Percentiles rank a stretch among this genome's conserved stretches.
Evolutionary conservation across 257 asterid genomes (phyloP).

Genomic region (Galeopsis tetrahit): DNA sequence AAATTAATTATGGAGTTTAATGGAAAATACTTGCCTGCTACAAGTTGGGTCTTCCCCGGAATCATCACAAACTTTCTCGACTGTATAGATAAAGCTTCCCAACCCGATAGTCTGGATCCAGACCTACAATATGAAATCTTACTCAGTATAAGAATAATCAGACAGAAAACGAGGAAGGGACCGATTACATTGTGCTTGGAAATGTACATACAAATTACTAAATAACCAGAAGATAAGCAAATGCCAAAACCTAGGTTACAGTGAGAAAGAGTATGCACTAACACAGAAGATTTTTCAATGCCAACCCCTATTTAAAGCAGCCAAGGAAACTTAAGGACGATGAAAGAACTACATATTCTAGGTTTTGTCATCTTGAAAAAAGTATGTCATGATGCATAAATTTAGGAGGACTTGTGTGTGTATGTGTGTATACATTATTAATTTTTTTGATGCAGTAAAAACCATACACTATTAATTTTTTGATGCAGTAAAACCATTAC

Average conservation of each 20-base stretch:
- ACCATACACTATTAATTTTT: not conserved
- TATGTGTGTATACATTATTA: not conserved
- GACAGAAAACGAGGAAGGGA: conserved; percentile 12
- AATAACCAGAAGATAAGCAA: not conserved
- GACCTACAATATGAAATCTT: conserved; percentile 58
- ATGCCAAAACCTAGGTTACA: conserved; percentile 12
- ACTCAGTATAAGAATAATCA: conserved; percentile 25
- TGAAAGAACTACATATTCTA: not conserved
- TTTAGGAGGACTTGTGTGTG: not conserved
- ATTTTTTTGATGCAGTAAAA: not conserved
- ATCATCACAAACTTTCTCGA: conserved; percentile 84
- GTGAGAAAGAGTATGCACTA: not conserved
- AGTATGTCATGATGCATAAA: conserved; percentile 2
- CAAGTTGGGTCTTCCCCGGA: conserved; percentile 99
- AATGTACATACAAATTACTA: not conserved
- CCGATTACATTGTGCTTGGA: not conserved
- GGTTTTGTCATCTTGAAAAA: conserved; percentile 1
- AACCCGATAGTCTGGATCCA: conserved; percentile 67
- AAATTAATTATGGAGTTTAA: not conserved
- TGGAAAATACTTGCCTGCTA: conserved; percentile 69
- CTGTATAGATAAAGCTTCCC: conserved; percentile 61
- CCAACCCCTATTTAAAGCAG: conserved; percentile 26
- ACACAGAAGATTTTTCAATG: not conserved
- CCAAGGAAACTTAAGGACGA: conserved; percentile 9
- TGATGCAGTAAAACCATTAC: conserved; percentile 42